Base-by-base conservation (phyloP, 2,329 filamentous ascomycete genomes). In the Aspergillus nomiae region DNA sequence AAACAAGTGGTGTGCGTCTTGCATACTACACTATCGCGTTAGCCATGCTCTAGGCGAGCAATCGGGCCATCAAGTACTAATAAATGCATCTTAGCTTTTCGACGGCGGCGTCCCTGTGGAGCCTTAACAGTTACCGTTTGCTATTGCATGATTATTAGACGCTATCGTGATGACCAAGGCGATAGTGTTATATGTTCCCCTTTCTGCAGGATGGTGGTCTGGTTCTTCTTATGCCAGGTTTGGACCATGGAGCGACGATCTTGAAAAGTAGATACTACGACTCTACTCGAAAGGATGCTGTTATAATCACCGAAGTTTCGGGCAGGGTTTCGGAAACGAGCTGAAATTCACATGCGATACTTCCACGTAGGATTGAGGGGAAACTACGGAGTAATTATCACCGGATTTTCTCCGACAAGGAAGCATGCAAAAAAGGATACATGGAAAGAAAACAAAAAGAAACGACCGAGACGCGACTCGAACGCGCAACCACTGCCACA, bases 401-500 rank as follows among this genome's bases (percentile, higher is more conserved):
- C 16, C 51, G 21, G 19, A 12, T 14, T 32, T 54, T 36, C 30
- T 54, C 32, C 30, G 30, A 12, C 28, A n/a, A 53, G 8, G 4
- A 24, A 28, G 28, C 2, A 16, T 3, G 6, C 14, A 36, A 36
- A 14, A 36, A 38, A n/a, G n/a, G 19, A 53, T 3, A 12, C 1
- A 4, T 16, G 1, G 4, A 55, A 19, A 5, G 9, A 38, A 24
- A 14, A 26, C 38, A 54, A 34, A 51, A 38, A 54, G 30, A 55
- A 55, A 55, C 51, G 51, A 55, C 51, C 51, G 51, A 55, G 21
- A 28, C 51, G 51, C 32, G 51, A 55, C 51, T 55, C 51, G 51
- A 55, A 55, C 51, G 32, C 51, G 51, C 51, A 55, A 55, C 51
- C 51, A 28, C 51, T 55, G 51, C 51, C 51, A 55, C 14, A 55